Conservation (phyloP, 352 stramenopile genomes). For the Pythium apleroticum region DNA sequence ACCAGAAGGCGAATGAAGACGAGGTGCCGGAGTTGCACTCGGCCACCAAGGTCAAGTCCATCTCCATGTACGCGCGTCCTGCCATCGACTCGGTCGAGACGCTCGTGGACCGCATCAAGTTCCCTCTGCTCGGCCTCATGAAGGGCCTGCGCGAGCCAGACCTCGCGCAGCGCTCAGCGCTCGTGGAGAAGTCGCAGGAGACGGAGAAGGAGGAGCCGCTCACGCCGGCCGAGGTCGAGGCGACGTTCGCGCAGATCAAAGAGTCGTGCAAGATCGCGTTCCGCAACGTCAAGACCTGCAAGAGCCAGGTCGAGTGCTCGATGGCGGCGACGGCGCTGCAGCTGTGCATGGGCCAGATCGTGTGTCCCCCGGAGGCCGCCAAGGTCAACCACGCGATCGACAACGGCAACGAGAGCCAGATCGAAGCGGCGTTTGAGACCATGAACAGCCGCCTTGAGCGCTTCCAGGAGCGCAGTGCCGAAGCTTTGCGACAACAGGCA, state of each 20-base stretch:
- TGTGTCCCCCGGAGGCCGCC: slow-evolving; percentile 68
- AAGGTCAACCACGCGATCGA: slow-evolving; percentile 73
- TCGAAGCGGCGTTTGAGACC: slow-evolving; percentile 71
- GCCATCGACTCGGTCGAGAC: slow-evolving; percentile 73
- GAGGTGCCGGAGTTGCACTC: slow-evolving; percentile 85
- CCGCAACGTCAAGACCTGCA: slow-evolving; percentile 73
- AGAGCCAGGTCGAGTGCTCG: slow-evolving; percentile 75
- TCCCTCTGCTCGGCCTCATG: slow-evolving; percentile 54
- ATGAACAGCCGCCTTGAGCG: slow-evolving; percentile 77
- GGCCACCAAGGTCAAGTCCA: slow-evolving; percentile 81
- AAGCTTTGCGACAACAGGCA: slow-evolving; percentile 73
- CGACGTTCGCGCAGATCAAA: slow-evolving; percentile 85
- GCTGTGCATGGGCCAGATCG: slow-evolving; percentile 87
- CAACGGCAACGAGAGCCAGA: slow-evolving; percentile 54
- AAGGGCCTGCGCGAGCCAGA: slow-evolving; percentile 50
- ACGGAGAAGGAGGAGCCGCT: slow-evolving; percentile 47
- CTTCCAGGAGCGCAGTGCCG: slow-evolving; percentile 79
- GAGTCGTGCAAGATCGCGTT: slow-evolving; percentile 83
- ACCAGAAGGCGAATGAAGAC: slow-evolving; percentile 77
- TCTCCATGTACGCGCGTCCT: slow-evolving; percentile 87
- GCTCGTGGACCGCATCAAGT: slow-evolving; percentile 84
- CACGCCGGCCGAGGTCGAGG: slow-evolving; percentile 67
- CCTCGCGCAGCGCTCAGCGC: slow-evolving; percentile 42
- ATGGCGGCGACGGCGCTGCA: slow-evolving; percentile 86
- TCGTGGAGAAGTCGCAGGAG: slow-evolving; percentile 45